Evolutionary conservation across 75 land plant genomes (phyloP), one percentile per base, ranked within the genome.

Genomic region (Pinus tabuliformis): DNA sequence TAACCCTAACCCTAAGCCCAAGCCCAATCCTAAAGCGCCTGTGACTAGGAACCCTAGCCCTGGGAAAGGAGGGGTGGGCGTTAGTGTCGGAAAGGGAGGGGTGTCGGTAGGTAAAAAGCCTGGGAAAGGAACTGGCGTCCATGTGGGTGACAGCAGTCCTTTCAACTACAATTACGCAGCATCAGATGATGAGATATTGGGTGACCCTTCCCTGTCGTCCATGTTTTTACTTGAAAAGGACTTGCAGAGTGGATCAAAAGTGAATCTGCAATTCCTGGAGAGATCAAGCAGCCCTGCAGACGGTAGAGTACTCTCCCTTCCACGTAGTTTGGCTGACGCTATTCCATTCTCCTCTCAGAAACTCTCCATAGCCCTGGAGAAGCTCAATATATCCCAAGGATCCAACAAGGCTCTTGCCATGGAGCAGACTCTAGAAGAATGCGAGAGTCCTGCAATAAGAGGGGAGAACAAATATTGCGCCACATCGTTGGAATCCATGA

Each of bases 121-220:
- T 45, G 52, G 52, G 52, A 45, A 45, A 6, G 52, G 52, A 45
- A 6, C 8, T 6, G 52, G 52, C 52, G 52, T 45, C 52, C 52
- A 45, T 45, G 52, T 45, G 0, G 52, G 52, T 45, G 52, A 45
- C 52, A 6, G 6, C 0, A 45, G 52, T 45, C 52, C 52, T 45
- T 45, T 45, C 9, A 1, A 45, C 52, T 45, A 45, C 52, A 45
- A 45, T 45, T 45, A 45, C 9, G 52, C 52, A 45, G 52, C 52
- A 45, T 45, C 52, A 8, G 52, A 45, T 7, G 52, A 64, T 24
- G 81, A 59, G 52, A 74, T 57, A 18, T 20, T 57, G 42, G 62
- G 54, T 26, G 56, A 73, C 11, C 81, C 78, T 74, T 77, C 74
- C 59, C 75, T 80, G 39, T 75, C 76, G n/a, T 75, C 42, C 2